Evolutionary conservation across 768 basidiomycete genomes (phyloP).

Genomic region (Rhizopogon rudus): DNA sequence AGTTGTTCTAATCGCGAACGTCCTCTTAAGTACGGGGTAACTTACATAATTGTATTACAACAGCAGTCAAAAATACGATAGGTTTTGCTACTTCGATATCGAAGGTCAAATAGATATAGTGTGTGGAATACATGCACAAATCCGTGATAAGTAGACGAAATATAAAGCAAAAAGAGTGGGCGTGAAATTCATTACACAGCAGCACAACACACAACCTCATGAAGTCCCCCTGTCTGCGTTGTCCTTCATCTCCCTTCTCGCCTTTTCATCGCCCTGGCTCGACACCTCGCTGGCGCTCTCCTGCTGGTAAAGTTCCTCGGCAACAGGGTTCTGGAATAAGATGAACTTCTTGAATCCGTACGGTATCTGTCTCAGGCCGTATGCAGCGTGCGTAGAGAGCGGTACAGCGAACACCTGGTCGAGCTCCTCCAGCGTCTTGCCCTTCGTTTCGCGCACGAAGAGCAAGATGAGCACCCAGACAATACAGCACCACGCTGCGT

Average conservation of each 20-base stretch:
- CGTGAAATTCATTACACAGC: too few species aligned
- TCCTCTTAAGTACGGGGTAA: too few species aligned
- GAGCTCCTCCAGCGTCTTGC: constrained; percentile 57
- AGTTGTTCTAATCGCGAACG: too few species aligned
- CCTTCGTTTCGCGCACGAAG: constrained; percentile 70
- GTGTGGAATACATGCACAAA: too few species aligned
- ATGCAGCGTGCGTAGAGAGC: constrained; percentile 47
- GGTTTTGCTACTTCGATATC: too few species aligned
- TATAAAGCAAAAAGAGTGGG: too few species aligned
- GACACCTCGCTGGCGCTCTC: constrained; percentile 27
- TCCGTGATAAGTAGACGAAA: too few species aligned
- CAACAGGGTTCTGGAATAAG: constrained; percentile 21
- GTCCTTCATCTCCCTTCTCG: constrained; percentile 4
- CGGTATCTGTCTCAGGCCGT: constrained; percentile 52
- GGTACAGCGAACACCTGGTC: constrained; percentile 51
- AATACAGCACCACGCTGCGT: constrained; percentile 55
- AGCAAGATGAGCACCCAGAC: constrained; percentile 54
- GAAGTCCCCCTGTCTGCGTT: constrained; percentile 4
- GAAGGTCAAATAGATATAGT: too few species aligned
- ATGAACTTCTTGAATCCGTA: constrained; percentile 50
- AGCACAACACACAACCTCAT: not conserved
- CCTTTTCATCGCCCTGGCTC: constrained; percentile 9
- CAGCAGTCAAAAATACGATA: too few species aligned
- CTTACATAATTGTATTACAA: too few species aligned
- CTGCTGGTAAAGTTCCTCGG: constrained; percentile 37